Evolutionary conservation across 2,329 filamentous ascomycete genomes (phyloP), one percentile per base, ranked within the genome.

Genomic region (Diaporthe citriasiana): DNA sequence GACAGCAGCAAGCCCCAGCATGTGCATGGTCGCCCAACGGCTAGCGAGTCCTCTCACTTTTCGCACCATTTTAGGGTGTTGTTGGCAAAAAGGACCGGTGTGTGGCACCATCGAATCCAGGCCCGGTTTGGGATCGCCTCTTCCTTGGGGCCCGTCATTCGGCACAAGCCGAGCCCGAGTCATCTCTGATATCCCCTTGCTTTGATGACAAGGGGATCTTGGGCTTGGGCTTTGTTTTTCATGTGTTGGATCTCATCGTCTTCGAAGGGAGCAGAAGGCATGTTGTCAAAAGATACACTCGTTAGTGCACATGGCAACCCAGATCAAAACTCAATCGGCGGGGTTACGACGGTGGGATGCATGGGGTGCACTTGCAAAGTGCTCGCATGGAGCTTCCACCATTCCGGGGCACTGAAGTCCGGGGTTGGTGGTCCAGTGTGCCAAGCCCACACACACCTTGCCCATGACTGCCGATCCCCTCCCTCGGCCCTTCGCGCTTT

Each of bases 401-500:
- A 4, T 47, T 19, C 27, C 45, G 60, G 42, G 27, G 22, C 30
- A 66, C 27, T 25, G 12, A 22, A 33, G 45, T 35, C 45, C 45
- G 27, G 63, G 63, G 30, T 25, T 27, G 30, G 63, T 47, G 40
- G 38, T 19, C 57, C 38, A 45, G 13, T 27, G n/a, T 25, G 59
- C 40, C 59, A 65, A 65, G 56, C 25, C 56, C 1, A 40, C 12
- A 25, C 30, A 38, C 22, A n/a, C 60, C 42, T 38, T 66, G 42
- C 33, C 42, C 27, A 35, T 66, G 45, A 51, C 30, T 65, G 42
- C 42, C 27, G 60, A 51, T 66, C 45, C 45, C 63, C 45, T 51
- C 25, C 50, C 73, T 74, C 73, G 73, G 69, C 69, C 51, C 59
- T 74, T 72, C 73, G 73, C 73, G 69, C 51, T 42, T 68, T 72